Conservation (phyloP, 2,329 filamentous ascomycete species). For the Macrophomina phaseolina region DNA sequence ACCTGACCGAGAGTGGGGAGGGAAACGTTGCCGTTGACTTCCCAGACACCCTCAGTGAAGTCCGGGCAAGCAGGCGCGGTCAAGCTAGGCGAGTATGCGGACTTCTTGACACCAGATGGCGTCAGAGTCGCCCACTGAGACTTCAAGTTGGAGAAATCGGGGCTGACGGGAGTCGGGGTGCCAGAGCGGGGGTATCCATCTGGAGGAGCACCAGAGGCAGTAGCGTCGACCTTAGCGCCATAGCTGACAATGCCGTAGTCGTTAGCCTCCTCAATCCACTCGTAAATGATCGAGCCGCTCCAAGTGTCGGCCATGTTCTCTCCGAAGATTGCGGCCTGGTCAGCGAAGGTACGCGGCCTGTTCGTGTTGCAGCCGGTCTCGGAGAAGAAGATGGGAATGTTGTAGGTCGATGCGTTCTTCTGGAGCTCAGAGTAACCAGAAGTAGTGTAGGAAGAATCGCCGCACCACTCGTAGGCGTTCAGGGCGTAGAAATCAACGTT, state of each 20-base stretch:
- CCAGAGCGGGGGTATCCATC: conserved; percentile 75
- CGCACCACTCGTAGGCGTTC: conserved; percentile 76
- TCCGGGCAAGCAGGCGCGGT: conserved; percentile 73
- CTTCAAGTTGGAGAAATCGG: conserved; percentile 81
- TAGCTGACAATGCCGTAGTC: conserved; percentile 83
- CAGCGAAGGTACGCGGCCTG: conserved; percentile 67
- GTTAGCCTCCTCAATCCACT: conserved; percentile 68
- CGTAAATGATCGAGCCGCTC: conserved; percentile 84
- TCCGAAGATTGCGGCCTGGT: conserved; percentile 80
- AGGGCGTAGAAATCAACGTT: conserved; percentile 83
- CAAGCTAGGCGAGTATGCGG: conserved; percentile 67
- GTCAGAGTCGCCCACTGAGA: conserved; percentile 74
- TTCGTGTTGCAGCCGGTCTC: conserved; percentile 80
- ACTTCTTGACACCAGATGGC: conserved; percentile 70
- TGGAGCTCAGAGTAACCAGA: conserved; percentile 76
- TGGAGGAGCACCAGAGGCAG: conserved; percentile 53
- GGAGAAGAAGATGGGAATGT: conserved; percentile 87
- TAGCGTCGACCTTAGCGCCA: conserved; percentile 62
- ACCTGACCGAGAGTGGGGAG: conserved; percentile 71
- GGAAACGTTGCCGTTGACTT: conserved; percentile 70
- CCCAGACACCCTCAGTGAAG: conserved; percentile 73
- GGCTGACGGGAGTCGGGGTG: conserved; percentile 72
- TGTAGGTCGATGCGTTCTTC: conserved; percentile 70
- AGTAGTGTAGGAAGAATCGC: conserved; percentile 56
- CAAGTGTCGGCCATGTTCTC: conserved; percentile 71